Evolutionary conservation across 2,329 filamentous ascomycete genomes (phyloP), one percentile per base, ranked within the genome.

Genomic region (Xylariomycetidae sp.): DNA sequence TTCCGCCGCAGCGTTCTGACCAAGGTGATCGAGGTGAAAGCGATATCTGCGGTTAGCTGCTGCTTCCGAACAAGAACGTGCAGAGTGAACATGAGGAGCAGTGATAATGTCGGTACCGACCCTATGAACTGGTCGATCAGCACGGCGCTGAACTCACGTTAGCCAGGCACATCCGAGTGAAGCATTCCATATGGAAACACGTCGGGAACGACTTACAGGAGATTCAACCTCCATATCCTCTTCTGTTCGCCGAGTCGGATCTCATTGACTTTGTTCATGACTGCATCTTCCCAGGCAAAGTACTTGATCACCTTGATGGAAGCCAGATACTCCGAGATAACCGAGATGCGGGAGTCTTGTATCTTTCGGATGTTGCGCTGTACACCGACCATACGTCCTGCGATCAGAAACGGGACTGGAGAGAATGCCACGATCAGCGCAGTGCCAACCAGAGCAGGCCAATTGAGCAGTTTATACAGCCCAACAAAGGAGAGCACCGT

Each of bases 241-340:
- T 64, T 66, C 40, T 76, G 73, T 47, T 78, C 74, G 2, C 60
- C 55, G 10, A 56, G 49, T 2, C 74, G 67, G 9, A 70, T 63
- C 4, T 63, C 55, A 19, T 70, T 61, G 35, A 78, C 67, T 31
- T 63, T 67, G n/a, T 65, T 57, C 9, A 66, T 63, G 40, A 74
- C 66, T 19, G 68, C 63, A 13, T 65, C 61, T 46, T 78, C 74
- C 74, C 74, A 78, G 2, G 70, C 70, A 49, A 78, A 76, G 43
- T 76, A 77, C 46, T 78, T 78, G 53, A 78, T 67, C 12, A 70
- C 70, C 9, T 69, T 65, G 35, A 78, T 76, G 6, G 73, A 74
- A 17, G 64, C 57, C 17, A 78, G 60, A 43, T 76, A 77, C 45
- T 78, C 74, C 1, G 72, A 70, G 13, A 77, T 67, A 14, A 72